phyloP scores from a whole-genome alignment of 768 basidiomycete species.

The Rhizopogon salebrosus region DNA sequence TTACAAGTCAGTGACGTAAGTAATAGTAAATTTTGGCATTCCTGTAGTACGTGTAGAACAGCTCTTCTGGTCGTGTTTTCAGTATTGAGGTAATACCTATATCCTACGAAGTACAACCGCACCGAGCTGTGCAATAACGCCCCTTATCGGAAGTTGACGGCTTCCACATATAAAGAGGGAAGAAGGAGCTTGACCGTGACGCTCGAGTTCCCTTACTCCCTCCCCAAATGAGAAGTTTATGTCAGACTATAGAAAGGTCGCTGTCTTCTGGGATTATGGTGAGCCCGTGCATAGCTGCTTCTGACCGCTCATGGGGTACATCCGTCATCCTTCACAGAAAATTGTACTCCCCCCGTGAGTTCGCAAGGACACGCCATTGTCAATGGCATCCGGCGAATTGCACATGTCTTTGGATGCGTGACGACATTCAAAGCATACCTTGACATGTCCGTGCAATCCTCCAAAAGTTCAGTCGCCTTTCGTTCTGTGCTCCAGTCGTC shows the following conservation, averaged over 20 bases:
- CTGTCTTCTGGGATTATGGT: slow-evolving; percentile 39
- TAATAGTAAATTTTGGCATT: background rate
- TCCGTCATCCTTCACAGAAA: slow-evolving; percentile 23
- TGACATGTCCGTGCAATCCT: slow-evolving; percentile 36
- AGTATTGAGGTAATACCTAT: background rate
- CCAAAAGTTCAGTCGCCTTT: slow-evolving; percentile 24
- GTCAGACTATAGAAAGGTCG: slow-evolving; percentile 33
- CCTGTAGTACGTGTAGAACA: background rate
- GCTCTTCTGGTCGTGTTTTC: background rate
- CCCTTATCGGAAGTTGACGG: slow-evolving; percentile 7
- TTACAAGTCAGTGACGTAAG: background rate
- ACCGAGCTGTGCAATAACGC: background rate
- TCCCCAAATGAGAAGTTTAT: slow-evolving; percentile 16
- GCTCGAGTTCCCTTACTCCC: background rate
- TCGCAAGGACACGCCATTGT: slow-evolving; percentile 33
- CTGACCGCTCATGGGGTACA: background rate
- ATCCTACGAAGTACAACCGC: background rate
- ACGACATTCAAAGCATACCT: slow-evolving; percentile 51
- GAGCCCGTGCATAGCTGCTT: slow-evolving; percentile 1
- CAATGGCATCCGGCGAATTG: slow-evolving; percentile 38
- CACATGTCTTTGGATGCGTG: slow-evolving; percentile 42
- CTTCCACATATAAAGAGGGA: slow-evolving; percentile 18
- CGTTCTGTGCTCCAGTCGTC: slow-evolving; percentile 42
- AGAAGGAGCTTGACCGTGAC: background rate
- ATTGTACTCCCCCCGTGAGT: slow-evolving; percentile 25